Percentiles rank a stretch among this genome's conserved stretches.
Evolutionary conservation across 2,329 filamentous ascomycete genomes (phyloP).

Genomic region (Colletotrichum kahawae): DNA sequence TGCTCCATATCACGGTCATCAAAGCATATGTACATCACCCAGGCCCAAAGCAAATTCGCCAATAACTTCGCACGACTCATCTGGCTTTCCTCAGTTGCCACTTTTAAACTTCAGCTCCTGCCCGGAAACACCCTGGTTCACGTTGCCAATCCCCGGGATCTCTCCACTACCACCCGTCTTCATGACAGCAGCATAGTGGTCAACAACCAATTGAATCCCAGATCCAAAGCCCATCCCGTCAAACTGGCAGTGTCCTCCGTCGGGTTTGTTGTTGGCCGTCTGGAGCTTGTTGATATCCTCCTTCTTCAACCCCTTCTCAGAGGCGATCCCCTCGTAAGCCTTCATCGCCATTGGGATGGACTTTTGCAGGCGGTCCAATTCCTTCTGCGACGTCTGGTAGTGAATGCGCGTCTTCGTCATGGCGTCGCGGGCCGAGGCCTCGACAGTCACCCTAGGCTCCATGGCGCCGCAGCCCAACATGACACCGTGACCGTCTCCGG

Average conservation of each 20-base stretch:
- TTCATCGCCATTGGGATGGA: conserved; percentile 54
- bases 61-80: background rate
- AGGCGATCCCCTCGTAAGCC: conserved; percentile 55
- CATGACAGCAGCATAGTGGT: conserved; percentile 57
- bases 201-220: conserved; percentile 59
- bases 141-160: conserved; percentile 52
- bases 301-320: conserved; percentile 44
- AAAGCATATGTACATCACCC: background rate
- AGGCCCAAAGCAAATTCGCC: background rate
- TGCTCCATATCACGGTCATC: background rate
- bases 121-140: conserved; percentile 52
- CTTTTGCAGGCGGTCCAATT: conserved; percentile 51
- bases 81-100: background rate
- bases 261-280: conserved; percentile 61
- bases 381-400: conserved; percentile 60
- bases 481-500: conserved; percentile 47
- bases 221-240: conserved; percentile 57
- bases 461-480: conserved; percentile 62
- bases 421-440: conserved; percentile 42
- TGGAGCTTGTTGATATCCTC: conserved; percentile 54
- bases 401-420: conserved; percentile 55
- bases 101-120: conserved; percentile 46
- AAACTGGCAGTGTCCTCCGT: conserved; percentile 63
- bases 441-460: conserved; percentile 56
- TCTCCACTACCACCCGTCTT: conserved; percentile 56